Base-by-base conservation (phyloP, 2,329 filamentous ascomycete genomes). In the Camillea tinctor region DNA sequence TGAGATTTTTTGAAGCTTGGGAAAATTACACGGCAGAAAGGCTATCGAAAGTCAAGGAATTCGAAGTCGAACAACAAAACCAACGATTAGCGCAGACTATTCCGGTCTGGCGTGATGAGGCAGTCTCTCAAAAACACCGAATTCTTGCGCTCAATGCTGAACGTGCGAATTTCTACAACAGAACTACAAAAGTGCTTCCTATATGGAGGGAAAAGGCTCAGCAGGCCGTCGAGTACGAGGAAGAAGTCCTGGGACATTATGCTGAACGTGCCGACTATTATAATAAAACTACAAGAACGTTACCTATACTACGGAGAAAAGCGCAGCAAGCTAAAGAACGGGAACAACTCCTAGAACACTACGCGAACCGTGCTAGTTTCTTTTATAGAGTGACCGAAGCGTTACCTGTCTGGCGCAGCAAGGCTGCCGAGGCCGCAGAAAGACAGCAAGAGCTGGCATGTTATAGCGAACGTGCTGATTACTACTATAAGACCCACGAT, bases 1-100 rank as follows among this genome's bases (percentile, higher is more conserved):
- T 73, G 70, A 68, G 71, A 60, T 73, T 71, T 50, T 73, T 73
- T 50, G 68, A 67, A 52, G 68, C 68, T 20, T 74, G 71, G 72
- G 69, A 71, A 60, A 65, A 55, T 15, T 71, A 72, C 36, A 73
- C 71, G 9, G 57, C 54, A 15, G 64, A 68, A 15, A 68, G 71
- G 55, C 17, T 64, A 17, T 54, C 54, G 3, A 70, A 66, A 58
- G 66, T 67, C 2, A 64, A 62, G 57, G 63, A 67, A 11, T 72
- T 73, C 30, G 55, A 58, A 36, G 60, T 59, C 40, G 64, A 66
- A 19, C 65, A 54, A 26, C 61, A 64, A 40, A 58, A 60, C 20
- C 55, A 66, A 57, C 64, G 60, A 6, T 20, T 66, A 30, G 48
- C 55, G 17, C 51, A 59, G 44, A 60, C 58, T 9, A 30, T 70